These are phyloP conservation scores for Metahyphopichia silvanorum DNA, from an alignment of 805 yeast species.

Conservation along the genomic window DNA sequence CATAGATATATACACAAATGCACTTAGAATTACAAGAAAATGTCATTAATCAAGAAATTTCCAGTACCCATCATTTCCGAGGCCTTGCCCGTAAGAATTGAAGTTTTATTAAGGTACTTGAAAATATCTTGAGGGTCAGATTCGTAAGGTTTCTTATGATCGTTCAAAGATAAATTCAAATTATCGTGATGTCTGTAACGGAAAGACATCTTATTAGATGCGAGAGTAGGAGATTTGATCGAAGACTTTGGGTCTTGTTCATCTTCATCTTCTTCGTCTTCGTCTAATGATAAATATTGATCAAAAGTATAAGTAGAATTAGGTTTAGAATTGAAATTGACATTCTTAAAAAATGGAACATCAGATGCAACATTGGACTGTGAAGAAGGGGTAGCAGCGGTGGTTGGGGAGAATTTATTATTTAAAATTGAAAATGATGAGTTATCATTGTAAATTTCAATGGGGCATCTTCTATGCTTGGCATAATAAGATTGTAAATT, in stretches of 20 bases:
- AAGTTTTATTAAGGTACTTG: conserved; percentile 32
- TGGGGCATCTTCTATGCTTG: conserved; percentile 21
- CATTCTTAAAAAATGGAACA: conserved; percentile 36
- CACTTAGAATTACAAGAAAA: conserved; percentile 38
- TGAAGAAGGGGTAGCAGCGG: not conserved
- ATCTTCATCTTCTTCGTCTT: conserved; percentile 11
- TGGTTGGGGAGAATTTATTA: conserved; percentile 7
- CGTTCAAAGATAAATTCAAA: conserved; percentile 29
- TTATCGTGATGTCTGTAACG: conserved; percentile 36
- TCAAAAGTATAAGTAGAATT: conserved; percentile 25
- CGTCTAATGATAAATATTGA: conserved; percentile 35
- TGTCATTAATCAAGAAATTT: conserved; percentile 40
- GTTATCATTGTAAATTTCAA: conserved; percentile 30
- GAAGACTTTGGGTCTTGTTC: conserved; percentile 5
- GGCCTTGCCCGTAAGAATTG: conserved; percentile 38
- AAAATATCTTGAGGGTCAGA: conserved; percentile 23
- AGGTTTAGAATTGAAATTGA: conserved; percentile 29
- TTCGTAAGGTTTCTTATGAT: conserved; percentile 8
- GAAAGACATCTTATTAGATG: conserved; percentile 29
- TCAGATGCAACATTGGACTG: conserved; percentile 4
- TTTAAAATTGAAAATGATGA: conserved; percentile 31
- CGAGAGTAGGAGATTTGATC: conserved; percentile 5
- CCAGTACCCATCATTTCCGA: conserved; percentile 44
- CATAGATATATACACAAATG: no score
- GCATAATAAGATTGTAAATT: conserved; percentile 32